Evolutionary conservation across 2,329 filamentous ascomycete genomes (phyloP).

Genomic region (Penicillium sp.): DNA sequence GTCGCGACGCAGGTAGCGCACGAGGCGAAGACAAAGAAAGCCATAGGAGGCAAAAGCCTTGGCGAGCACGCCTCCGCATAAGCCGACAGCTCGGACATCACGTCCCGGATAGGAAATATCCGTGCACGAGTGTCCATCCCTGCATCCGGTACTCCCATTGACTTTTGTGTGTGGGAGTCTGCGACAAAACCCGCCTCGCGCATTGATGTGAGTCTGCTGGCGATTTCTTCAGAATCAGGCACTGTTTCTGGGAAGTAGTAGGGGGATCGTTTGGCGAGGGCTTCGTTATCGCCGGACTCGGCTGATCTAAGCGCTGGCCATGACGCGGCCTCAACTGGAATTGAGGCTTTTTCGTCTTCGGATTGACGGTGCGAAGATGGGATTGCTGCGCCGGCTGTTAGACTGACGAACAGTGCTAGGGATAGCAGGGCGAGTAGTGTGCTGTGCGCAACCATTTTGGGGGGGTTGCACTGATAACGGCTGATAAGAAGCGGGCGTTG

Average conservation of each 20-base stretch:
- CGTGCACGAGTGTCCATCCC: conserved; percentile 14
- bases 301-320: background rate
- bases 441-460: background rate
- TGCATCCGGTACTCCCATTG: conserved; percentile 10
- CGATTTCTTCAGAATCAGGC: conserved; percentile 13
- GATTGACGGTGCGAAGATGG: background rate
- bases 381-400: conserved; percentile 10
- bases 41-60: conserved; percentile 1
- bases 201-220: conserved; percentile 4
- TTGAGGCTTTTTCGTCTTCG: background rate
- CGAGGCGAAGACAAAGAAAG: conserved; percentile 7
- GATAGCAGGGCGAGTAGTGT: conserved; percentile 6
- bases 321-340: background rate
- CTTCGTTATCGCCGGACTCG: background rate
- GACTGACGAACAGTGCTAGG: conserved; percentile 7
- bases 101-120: conserved; percentile 1
- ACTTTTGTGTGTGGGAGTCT: conserved; percentile 2
- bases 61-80: background rate
- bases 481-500: conserved; percentile 1
- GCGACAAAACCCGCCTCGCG: conserved; percentile 15
- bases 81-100: background rate
- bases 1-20: conserved; percentile 7
- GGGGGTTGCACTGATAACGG: conserved; percentile 8
- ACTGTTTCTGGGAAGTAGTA: conserved; percentile 22
- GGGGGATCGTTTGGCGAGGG: conserved; percentile 6